A percentile compares a stretch with the other conserved stretches of the same genome.
These are phyloP conservation scores for Phytophthora citricola DNA, from an alignment of 352 stramenopile species.

Conservation along the genomic window DNA sequence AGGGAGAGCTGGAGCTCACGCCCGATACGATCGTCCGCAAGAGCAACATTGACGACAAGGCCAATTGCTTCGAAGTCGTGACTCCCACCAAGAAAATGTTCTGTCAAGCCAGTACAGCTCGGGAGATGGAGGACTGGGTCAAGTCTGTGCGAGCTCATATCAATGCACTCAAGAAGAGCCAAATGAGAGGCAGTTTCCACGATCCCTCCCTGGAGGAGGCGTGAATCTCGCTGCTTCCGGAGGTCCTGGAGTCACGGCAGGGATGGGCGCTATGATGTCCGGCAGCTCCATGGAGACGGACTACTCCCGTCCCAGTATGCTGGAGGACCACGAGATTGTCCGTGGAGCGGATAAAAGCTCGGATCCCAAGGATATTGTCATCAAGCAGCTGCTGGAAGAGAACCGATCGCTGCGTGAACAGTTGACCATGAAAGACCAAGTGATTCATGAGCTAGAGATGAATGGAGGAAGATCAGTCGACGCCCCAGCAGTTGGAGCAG, in stretches of 20 bases:
- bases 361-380: conserved; percentile 88
- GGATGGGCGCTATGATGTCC: conserved; percentile 9
- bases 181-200: conserved; percentile 72
- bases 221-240: conserved; percentile 35
- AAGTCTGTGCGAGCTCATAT: conserved; percentile 85
- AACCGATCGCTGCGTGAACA: conserved; percentile 82
- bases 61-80: conserved; percentile 88
- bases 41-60: conserved; percentile 87
- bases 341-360: conserved; percentile 76
- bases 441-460: conserved; percentile 86
- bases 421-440: conserved; percentile 81
- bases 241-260: conserved; percentile 32
- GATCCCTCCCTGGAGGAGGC: conserved; percentile 44
- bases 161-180: conserved; percentile 68
- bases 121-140: conserved; percentile 90
- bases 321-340: conserved; percentile 89
- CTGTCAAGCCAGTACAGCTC: conserved; percentile 78
- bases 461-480: conserved; percentile 57
- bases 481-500: conserved; percentile 25
- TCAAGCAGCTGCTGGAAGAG: conserved; percentile 88
- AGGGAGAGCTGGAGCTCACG: conserved; percentile 84
- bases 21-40: conserved; percentile 83
- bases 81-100: conserved; percentile 89
- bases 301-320: conserved; percentile 83
- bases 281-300: conserved; percentile 46